These are phyloP conservation scores for Phytophthora ramorum DNA, from an alignment of 352 stramenopile species.

Conservation along the genomic window DNA sequence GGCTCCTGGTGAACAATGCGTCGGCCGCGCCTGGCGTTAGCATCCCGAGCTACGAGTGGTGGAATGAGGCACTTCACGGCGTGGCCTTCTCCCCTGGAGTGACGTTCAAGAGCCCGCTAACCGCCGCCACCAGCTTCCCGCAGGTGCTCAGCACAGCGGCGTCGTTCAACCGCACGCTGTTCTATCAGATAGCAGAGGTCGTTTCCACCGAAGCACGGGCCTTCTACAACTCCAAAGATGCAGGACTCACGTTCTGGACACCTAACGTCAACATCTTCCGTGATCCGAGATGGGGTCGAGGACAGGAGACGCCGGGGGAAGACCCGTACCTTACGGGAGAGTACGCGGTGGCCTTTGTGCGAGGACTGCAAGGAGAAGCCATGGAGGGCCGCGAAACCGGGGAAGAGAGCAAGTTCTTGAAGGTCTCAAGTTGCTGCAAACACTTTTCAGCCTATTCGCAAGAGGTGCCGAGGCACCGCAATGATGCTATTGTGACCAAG, in stretches of 20 bases:
- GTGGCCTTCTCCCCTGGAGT: slow-evolving; percentile 78
- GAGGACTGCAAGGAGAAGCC: slow-evolving; percentile 78
- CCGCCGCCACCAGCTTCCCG: slow-evolving; percentile 90
- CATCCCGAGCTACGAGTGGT: slow-evolving; percentile 87
- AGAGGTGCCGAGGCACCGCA: slow-evolving; percentile 79
- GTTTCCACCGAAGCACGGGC: slow-evolving; percentile 86
- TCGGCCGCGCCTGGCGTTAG: slow-evolving; percentile 31
- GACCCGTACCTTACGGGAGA: slow-evolving; percentile 88
- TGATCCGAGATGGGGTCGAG: slow-evolving; percentile 92
- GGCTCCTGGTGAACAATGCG: slow-evolving; percentile 73
- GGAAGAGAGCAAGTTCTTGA: slow-evolving; percentile 53
- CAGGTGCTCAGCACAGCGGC: slow-evolving; percentile 78
- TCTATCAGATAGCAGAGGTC: slow-evolving; percentile 69
- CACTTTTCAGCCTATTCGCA: slow-evolving; percentile 93
- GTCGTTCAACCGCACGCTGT: slow-evolving; percentile 91
- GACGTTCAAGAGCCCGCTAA: slow-evolving; percentile 53
- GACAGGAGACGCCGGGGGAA: slow-evolving; percentile 91
- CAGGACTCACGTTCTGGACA: slow-evolving; percentile 92
- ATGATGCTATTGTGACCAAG: slow-evolving; percentile 88
- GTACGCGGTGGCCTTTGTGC: slow-evolving; percentile 89
- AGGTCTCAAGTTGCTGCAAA: slow-evolving; percentile 91
- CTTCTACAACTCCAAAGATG: slow-evolving; percentile 80
- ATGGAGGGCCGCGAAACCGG: slow-evolving; percentile 28
- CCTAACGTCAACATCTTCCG: slow-evolving; percentile 95
- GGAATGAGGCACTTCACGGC: slow-evolving; percentile 91